Evolutionary conservation across 495 filamentous ascomycete genomes (phyloP), one percentile per base, ranked within the genome.

Genomic region (Penicillium angulare): DNA sequence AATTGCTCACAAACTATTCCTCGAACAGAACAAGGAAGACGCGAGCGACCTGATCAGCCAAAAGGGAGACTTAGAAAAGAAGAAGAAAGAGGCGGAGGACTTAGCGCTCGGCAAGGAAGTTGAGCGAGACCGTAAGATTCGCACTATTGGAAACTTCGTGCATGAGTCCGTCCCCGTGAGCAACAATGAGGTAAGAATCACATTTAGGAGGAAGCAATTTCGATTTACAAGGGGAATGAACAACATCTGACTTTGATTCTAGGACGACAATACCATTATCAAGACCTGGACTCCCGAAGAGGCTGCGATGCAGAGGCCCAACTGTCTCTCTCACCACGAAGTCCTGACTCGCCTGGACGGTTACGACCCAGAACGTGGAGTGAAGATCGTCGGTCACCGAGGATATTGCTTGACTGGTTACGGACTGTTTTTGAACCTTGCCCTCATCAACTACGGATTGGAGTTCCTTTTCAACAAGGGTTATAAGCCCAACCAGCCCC

Each of bases 361-460:
- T 22, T 97, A 95, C 64, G 95, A 98, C 60, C 87, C 91, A 1
- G 92, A 96, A 59, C 83, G 93, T 49, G 92, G 91, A 46, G 88
- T 90, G 45, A 97, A 97, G 77, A 81, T 98, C 52, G 93, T 95
- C 21, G 93, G 93, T 22, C 93, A 98, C 65, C 84, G 93, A 48
- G 93, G 93, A 31, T 97, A 97, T 68, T 97, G 92, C 68, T 68
- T 97, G 58, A 89, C 82, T 42, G 84, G 82, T 36, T 93, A 91
- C 76, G 93, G 93, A 32, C 83, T 96, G n/a, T 95, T 95, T 70
- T 80, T 98, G 32, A 93, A 92, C 67, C 83, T 89, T 55, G 93
- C 93, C 5, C 74, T 97, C 29, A 83, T 96, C 60, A 96, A 95
- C 68, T 98, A 96, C 62, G 93, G 92, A 23, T 73, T 96, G 43